These are phyloP conservation scores for Erodium maritimum DNA, from an alignment of 345 rosid species.

Conservation along the genomic window DNA sequence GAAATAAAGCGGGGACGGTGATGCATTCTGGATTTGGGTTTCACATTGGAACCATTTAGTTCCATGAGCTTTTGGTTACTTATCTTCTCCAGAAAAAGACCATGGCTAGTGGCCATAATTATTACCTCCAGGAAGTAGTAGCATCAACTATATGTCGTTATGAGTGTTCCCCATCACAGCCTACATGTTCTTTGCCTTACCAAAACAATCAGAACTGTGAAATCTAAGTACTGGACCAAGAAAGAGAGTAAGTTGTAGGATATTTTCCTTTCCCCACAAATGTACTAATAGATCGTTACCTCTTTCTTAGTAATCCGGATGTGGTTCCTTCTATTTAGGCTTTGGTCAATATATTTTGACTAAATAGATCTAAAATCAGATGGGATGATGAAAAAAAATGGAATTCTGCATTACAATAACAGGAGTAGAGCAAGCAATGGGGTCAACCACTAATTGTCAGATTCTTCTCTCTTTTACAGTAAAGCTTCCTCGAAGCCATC, in stretches of 20 bases:
- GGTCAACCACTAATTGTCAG: neutral
- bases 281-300: neutral
- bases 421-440: neutral
- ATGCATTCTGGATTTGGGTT: too few species aligned
- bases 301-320: too few species aligned
- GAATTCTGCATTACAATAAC: too few species aligned
- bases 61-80: neutral
- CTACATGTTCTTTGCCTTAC: neutral
- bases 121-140: neutral
- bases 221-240: neutral
- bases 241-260: neutral
- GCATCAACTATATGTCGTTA: too few species aligned
- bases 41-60: neutral
- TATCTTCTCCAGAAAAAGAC: neutral
- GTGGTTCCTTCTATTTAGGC: too few species aligned
- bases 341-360: too few species aligned
- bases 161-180: too few species aligned
- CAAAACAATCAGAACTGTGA: neutral
- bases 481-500: neutral
- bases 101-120: neutral
- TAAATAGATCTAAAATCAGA: neutral
- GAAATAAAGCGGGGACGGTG: too few species aligned
- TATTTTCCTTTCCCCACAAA: neutral
- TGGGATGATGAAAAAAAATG: neutral
- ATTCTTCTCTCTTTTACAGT: slow-evolving; percentile 12